These are phyloP conservation scores for Wickerhamomyces bovis DNA, from an alignment of 805 yeast species.

Conservation along the genomic window DNA sequence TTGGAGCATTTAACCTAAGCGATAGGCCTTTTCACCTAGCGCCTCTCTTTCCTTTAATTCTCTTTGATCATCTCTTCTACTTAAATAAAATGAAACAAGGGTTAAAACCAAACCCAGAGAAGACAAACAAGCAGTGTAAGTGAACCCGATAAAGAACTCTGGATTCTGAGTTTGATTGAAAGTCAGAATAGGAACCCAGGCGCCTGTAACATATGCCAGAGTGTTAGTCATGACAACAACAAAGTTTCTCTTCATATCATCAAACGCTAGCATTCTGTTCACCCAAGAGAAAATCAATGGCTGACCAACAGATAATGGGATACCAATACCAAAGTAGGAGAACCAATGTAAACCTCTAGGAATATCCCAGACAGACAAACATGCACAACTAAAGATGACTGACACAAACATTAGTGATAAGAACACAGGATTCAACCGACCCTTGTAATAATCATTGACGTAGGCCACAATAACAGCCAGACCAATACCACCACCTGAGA, in stretches of 20 bases:
- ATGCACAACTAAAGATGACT: conserved; percentile 35
- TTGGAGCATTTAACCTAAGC: neutral
- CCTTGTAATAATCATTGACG: conserved; percentile 31
- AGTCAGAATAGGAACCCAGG: conserved; percentile 36
- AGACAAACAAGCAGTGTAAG: conserved; percentile 26
- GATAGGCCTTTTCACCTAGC: neutral
- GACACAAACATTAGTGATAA: conserved; percentile 33
- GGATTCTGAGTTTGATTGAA: conserved; percentile 36
- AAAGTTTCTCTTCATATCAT: conserved; percentile 30
- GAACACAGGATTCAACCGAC: conserved; percentile 31
- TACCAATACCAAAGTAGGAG: conserved; percentile 40
- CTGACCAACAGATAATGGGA: conserved; percentile 47
- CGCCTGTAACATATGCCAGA: conserved; percentile 35
- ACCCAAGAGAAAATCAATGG: conserved; percentile 54
- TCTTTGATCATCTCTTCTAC: conserved; percentile 3
- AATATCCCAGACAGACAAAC: conserved; percentile 43
- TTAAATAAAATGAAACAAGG: neutral
- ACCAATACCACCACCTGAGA: conserved; percentile 34
- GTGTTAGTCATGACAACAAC: conserved; percentile 37
- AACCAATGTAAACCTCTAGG: conserved; percentile 45
- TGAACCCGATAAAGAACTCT: conserved; percentile 32
- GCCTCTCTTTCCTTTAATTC: neutral
- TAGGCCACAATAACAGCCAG: conserved; percentile 33
- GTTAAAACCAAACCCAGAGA: conserved; percentile 3
- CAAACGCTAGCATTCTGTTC: conserved; percentile 35